These are phyloP conservation scores for Fusarium mangiferae DNA, from an alignment of 2,329 filamentous ascomycete genomes.

Conservation along the genomic window DNA sequence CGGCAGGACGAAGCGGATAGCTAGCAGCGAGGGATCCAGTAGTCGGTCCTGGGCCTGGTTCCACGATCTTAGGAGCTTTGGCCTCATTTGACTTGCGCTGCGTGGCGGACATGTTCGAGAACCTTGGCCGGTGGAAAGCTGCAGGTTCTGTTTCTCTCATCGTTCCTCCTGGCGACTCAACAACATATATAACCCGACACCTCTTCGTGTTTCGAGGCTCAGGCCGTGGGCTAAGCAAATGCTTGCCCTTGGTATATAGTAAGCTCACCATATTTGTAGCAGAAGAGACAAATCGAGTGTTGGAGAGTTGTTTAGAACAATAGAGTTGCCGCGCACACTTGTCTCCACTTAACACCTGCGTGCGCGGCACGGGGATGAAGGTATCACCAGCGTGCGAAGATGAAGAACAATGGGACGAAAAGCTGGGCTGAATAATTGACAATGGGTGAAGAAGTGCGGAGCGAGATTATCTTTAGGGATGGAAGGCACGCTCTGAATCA, in stretches of 20 bases:
- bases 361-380: neutral
- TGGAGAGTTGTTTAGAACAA: neutral
- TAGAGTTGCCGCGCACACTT: neutral
- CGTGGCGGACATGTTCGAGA: neutral
- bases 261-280: constrained; percentile 5
- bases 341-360: neutral
- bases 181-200: constrained; percentile 6
- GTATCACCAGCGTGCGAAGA: neutral
- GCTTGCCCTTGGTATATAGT: constrained; percentile 12
- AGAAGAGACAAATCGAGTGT: neutral
- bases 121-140: neutral
- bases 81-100: neutral
- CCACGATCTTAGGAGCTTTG: neutral
- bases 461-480: neutral
- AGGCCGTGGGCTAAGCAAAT: constrained; percentile 20
- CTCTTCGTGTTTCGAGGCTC: constrained; percentile 13
- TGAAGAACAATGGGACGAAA: neutral
- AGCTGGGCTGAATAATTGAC: neutral
- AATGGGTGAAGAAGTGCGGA: neutral
- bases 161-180: constrained; percentile 32
- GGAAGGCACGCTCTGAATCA: neutral
- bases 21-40: too few relatives aligned
- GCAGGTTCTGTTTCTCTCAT: constrained; percentile 19
- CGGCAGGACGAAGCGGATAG: neutral
- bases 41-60: neutral